phyloP scores from a whole-genome alignment of 2,329 filamentous ascomycete genomes.

The Cytospora piceicola region DNA sequence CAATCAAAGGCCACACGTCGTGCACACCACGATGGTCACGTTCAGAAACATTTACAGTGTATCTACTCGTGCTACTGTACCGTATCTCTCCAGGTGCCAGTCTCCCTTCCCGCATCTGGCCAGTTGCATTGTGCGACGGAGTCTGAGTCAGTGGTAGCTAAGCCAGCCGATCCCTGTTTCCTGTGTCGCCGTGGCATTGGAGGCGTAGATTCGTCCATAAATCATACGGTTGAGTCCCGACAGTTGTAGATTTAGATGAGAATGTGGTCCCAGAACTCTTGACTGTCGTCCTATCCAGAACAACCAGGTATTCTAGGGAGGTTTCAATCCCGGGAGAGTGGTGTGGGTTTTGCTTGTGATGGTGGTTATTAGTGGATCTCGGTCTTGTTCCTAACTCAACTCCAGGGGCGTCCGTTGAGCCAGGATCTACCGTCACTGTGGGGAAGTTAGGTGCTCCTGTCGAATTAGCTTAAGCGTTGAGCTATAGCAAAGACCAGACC shows the following conservation, averaged over 20 bases:
- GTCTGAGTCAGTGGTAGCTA: constrained; percentile 20
- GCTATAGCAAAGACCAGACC: constrained; percentile 21
- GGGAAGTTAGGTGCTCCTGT: constrained; percentile 11
- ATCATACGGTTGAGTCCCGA: not conserved
- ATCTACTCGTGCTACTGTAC: too few relatives aligned
- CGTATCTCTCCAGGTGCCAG: too few relatives aligned
- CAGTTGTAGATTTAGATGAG: not conserved
- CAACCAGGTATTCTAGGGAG: not conserved
- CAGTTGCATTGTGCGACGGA: constrained; percentile 28
- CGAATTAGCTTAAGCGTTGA: constrained; percentile 23
- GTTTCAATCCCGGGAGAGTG: constrained; percentile 1
- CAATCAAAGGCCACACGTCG: not conserved
- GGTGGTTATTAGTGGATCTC: constrained; percentile 8
- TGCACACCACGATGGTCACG: not conserved
- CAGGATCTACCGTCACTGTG: constrained; percentile 23
- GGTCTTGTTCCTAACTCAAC: not conserved
- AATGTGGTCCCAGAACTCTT: not conserved
- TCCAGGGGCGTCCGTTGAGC: not conserved
- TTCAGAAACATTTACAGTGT: too few relatives aligned
- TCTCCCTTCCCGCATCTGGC: constrained; percentile 20
- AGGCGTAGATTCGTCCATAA: not conserved
- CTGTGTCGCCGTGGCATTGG: constrained; percentile 20
- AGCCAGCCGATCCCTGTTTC: constrained; percentile 12
- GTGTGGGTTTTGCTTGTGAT: not conserved
- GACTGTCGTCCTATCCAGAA: not conserved